Conservation (phyloP, 768 basidiomycete genomes). For the Suillus placidus region DNA sequence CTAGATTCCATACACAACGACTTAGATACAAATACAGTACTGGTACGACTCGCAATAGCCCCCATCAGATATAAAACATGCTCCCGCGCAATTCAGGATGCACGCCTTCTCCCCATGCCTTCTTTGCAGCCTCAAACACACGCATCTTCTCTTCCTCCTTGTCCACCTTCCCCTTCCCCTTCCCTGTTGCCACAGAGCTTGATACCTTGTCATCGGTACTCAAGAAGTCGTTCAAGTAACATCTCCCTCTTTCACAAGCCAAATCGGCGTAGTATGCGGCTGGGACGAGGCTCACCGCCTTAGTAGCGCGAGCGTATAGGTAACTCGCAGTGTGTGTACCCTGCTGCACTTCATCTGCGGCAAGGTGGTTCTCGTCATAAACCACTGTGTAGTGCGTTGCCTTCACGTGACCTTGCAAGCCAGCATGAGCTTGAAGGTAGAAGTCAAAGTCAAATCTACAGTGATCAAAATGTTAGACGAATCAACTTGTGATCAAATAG, state of each 20-base stretch:
- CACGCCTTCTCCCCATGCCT: slow-evolving; percentile 58
- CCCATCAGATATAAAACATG: slow-evolving; percentile 65
- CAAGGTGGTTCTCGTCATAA: slow-evolving; percentile 74
- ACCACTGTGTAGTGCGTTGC: slow-evolving; percentile 81
- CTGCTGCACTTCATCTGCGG: slow-evolving; percentile 72
- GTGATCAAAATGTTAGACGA: not conserved
- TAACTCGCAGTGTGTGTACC: slow-evolving; percentile 72
- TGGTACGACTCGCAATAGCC: not conserved
- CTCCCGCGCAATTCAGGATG: slow-evolving; percentile 50
- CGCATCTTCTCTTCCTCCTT: slow-evolving; percentile 37
- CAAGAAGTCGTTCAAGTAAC: slow-evolving; percentile 75
- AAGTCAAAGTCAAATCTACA: slow-evolving; percentile 65
- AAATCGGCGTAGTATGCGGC: slow-evolving; percentile 83
- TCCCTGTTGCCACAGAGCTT: slow-evolving; percentile 31
- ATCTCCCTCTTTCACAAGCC: slow-evolving; percentile 79
- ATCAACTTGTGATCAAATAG: slow-evolving; percentile 20
- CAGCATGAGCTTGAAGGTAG: slow-evolving; percentile 74
- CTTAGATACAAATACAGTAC: not conserved
- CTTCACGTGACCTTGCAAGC: slow-evolving; percentile 70
- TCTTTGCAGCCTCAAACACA: slow-evolving; percentile 50
- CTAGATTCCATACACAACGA: not conserved
- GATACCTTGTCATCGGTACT: slow-evolving; percentile 53
- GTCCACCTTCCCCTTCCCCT: slow-evolving; percentile 38
- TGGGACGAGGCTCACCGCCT: slow-evolving; percentile 80
- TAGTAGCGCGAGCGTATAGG: slow-evolving; percentile 81